Base-by-base conservation (phyloP, 179 eudicot genomes). In the Vitellaria paradoxa region DNA sequence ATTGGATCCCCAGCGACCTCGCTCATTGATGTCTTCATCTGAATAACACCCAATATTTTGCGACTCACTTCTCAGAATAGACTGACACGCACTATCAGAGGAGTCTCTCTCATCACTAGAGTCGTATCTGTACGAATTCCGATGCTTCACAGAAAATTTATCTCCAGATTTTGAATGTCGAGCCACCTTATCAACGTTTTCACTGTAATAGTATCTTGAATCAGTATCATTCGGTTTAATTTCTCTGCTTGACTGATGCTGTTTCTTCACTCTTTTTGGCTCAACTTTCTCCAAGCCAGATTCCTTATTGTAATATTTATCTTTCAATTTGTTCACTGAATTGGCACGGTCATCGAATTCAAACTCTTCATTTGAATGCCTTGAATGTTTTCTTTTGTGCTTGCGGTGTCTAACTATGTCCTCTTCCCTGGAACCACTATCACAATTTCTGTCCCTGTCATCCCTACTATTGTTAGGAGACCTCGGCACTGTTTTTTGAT, bases 1-100 rank as follows among this genome's bases (percentile, higher is more conserved):
- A 15, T 82, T 77, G 70, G 82, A 78, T 72, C 73, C 81, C 87
- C 87, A 82, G 17, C 79, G 85, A 65, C 83, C 84, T 60, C 81
- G 74, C 49, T 49, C 50, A 40, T 76, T 79, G 17, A 64, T 11
- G 24, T 66, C 76, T 52, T 78, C 78, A 18, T 26, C 74, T 26
- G 40, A 42, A n/a, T 66, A 14, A 12, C 18, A 10, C 11, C 53
- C 73, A 37, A 53, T 62, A 63, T 26, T 40, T 65, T 49, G 78
- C 26, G 72, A 75, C 52, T 75, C 62, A 65, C 30, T 65, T 65
- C 72, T 75, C 62, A 0, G 17, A 64, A 60, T 15, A 63, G 15
- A 49, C 46, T 21, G 24, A 63, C n/a, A 11, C 18, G 17, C 57
- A 49, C 30, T 65, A 21, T 65, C 24, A 10, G 62, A 24, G 30